phyloP scores from a whole-genome alignment of 345 rosid genomes.

The Aquilaria malaccensis region DNA sequence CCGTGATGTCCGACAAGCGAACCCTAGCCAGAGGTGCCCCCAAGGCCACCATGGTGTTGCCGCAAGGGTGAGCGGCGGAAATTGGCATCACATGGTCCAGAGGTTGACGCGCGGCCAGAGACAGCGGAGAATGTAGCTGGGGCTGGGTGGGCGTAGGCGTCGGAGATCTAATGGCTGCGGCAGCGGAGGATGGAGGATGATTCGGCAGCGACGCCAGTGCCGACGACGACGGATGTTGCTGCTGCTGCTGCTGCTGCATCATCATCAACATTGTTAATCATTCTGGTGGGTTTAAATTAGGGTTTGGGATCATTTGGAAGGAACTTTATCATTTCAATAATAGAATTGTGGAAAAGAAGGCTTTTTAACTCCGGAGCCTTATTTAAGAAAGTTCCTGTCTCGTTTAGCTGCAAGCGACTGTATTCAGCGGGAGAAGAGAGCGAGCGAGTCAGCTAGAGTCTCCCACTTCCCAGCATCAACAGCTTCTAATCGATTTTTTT shows the following conservation, averaged over 20 bases:
- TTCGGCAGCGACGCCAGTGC: slow-evolving; percentile 22
- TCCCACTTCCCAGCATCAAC: no score
- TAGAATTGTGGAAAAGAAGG: no score
- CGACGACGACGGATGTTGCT: slow-evolving; percentile 29
- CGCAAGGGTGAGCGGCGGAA: slow-evolving; percentile 26
- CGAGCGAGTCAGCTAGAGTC: no score
- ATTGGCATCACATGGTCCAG: slow-evolving; percentile 36
- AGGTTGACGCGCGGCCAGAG: slow-evolving; percentile 18
- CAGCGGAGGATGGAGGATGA: slow-evolving; percentile 11
- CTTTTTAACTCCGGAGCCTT: no score
- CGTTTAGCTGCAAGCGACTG: no score
- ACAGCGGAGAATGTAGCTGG: slow-evolving; percentile 18
- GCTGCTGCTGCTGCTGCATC: slow-evolving; percentile 37
- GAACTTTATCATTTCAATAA: no score
- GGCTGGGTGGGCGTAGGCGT: slow-evolving; percentile 19
- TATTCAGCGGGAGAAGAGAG: no score
- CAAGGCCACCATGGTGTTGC: slow-evolving; percentile 22
- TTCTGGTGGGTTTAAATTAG: slow-evolving; percentile 18
- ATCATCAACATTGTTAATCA: slow-evolving; percentile 42
- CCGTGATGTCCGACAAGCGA: slow-evolving; percentile 55
- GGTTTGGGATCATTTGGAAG: no score
- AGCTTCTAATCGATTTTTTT: no score
- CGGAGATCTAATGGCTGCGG: slow-evolving; percentile 33
- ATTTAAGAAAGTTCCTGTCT: no score
- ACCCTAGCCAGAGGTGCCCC: slow-evolving; percentile 44